Evolutionary conservation across 768 basidiomycete species (phyloP), one percentile per base, ranked within the genome.

Genomic region (Mycena kentingensis): DNA sequence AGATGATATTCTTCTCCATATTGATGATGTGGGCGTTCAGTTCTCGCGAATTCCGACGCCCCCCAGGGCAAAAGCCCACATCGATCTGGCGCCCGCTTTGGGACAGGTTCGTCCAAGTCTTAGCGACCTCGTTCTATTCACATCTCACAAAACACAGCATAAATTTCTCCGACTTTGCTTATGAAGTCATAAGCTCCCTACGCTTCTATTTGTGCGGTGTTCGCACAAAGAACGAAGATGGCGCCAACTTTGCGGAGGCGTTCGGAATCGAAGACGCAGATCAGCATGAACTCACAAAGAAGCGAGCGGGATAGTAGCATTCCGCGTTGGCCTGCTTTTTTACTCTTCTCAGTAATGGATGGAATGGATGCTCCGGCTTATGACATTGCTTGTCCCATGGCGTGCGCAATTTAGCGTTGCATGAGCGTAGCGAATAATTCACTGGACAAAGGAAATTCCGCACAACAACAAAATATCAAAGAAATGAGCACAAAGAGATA

Each of bases 21-120:
- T 66, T 87, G 38, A 94, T 94, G 88, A 79, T 81, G 73, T 94
- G 89, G 88, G 88, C 93, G 0, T 96, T 93, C 65, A 78, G 77
- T 10, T 75, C 77, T 57, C 75, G 70, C 0, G 92, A 93, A 60
- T 95, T 94, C 70, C 69, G 63, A 18, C 64, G 67, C n/a, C n/a
- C n/a, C n/a, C n/a, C n/a, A 55, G 71, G 25, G 57, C 69, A 19
- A 81, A 75, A 15, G 59, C 64, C 1, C 63, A 89, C 85, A 1
- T 76, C 81, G 29, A 75, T 88, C 49, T 81, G 85, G 79, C 75
- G 81, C 27, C 86, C 91, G 2, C 68, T 93, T 18, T 84, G 79
- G 82, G 90, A 93, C 65, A 79, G 78, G 77, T 79, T 7, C 16
- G 16, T 18, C 12, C 25, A 15, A 36, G 35, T 37, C 26, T 36